Conservation (phyloP, 257 asterid species). For the Nicotiana benthamiana region DNA sequence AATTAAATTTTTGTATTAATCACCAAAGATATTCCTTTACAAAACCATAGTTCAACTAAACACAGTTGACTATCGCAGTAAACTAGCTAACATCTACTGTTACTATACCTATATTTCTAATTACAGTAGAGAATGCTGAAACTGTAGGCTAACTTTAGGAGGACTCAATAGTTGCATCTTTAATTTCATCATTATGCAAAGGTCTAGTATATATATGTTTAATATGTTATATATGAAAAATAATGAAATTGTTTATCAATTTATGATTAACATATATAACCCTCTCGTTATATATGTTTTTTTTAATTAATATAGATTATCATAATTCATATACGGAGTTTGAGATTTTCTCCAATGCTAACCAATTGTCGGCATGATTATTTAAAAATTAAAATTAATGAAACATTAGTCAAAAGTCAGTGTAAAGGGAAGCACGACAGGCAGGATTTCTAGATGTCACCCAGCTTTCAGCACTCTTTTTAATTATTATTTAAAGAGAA, state of each 20-base stretch:
- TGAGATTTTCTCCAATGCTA: neutral
- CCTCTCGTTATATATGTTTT: too few species aligned
- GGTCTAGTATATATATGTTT: neutral
- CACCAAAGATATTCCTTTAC: too few species aligned
- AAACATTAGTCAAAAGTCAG: neutral
- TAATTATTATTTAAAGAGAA: neutral
- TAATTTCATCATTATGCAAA: neutral
- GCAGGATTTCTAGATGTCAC: neutral
- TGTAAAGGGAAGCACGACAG: slow-evolving; percentile 1
- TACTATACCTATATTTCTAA: too few species aligned
- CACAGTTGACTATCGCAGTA: too few species aligned
- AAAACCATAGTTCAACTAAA: too few species aligned
- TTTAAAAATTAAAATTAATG: neutral
- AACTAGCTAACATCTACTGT: too few species aligned
- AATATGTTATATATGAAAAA: neutral
- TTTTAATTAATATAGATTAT: too few species aligned
- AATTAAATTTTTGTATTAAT: too few species aligned
- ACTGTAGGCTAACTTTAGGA: too few species aligned
- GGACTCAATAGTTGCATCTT: neutral
- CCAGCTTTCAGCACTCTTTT: slow-evolving; percentile 2
- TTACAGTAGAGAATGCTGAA: too few species aligned
- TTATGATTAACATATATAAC: too few species aligned
- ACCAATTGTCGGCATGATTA: neutral
- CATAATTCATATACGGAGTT: too few species aligned
- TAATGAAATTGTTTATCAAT: neutral